Evolutionary conservation across 176 grass and related monocot species (phyloP).

Genomic region (Carex parvula): DNA sequence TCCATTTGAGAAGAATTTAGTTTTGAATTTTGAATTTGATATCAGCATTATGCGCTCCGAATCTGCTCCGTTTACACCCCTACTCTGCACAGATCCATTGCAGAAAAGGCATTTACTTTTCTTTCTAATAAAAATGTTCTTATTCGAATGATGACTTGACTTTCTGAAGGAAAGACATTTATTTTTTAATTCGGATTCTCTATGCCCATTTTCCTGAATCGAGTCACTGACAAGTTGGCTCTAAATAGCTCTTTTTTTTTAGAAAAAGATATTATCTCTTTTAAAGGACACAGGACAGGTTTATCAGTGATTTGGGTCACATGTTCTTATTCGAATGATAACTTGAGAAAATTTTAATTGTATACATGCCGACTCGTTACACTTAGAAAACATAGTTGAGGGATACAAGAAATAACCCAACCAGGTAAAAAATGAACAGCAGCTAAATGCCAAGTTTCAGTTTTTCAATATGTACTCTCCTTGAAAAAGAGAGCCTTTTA

Average conservation of each 20-base stretch:
- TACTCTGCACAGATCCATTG: constrained; percentile 3
- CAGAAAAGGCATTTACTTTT: background rate
- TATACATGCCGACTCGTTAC: background rate
- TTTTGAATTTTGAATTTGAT: too few relatives aligned
- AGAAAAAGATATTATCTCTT: background rate
- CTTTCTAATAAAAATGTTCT: background rate
- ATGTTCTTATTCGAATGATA: too few relatives aligned
- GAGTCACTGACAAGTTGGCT: background rate
- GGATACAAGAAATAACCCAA: background rate
- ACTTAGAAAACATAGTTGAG: background rate
- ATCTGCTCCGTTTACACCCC: too few relatives aligned
- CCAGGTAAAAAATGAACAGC: background rate
- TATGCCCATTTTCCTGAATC: background rate
- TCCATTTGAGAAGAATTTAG: too few relatives aligned
- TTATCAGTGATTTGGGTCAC: too few relatives aligned
- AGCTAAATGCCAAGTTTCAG: background rate
- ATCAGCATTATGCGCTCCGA: too few relatives aligned
- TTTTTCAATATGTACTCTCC: background rate
- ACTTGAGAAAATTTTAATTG: background rate
- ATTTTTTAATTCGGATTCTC: background rate
- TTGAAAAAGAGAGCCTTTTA: background rate
- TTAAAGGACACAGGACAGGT: background rate
- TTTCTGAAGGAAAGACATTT: background rate
- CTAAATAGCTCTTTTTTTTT: background rate
- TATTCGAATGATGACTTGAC: background rate